phyloP scores from a whole-genome alignment of 2,329 filamentous ascomycete species.

The Cladosporium sp. region DNA sequence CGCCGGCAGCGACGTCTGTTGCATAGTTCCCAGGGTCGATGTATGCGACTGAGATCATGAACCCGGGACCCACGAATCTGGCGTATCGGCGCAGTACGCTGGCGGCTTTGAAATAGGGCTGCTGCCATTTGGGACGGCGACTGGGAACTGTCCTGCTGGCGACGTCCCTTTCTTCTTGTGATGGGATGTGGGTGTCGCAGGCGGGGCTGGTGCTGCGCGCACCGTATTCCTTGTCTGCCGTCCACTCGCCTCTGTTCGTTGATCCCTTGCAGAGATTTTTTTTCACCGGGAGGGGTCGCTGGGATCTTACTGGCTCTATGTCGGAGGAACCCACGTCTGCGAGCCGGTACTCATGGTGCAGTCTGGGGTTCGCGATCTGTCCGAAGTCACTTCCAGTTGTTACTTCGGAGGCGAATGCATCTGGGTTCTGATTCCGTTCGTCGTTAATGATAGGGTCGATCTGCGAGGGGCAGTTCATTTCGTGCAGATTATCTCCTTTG shows the following conservation, averaged over 20 bases:
- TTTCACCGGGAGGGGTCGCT: background rate
- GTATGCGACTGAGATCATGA: slow-evolving; percentile 51
- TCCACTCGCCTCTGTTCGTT: slow-evolving; percentile 14
- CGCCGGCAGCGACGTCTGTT: slow-evolving; percentile 63
- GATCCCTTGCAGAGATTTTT: slow-evolving; percentile 6
- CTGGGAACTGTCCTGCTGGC: too few species aligned
- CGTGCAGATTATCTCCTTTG: too few species aligned
- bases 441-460: slow-evolving; percentile 49
- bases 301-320: background rate
- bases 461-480: slow-evolving; percentile 61
- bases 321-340: slow-evolving; percentile 22
- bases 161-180: background rate
- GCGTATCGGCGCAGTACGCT: slow-evolving; percentile 41
- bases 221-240: background rate
- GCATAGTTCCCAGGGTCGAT: slow-evolving; percentile 58
- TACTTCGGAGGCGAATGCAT: slow-evolving; percentile 49
- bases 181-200: background rate
- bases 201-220: slow-evolving; percentile 11
- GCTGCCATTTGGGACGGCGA: background rate
- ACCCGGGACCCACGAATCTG: slow-evolving; percentile 59
- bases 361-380: slow-evolving; percentile 50
- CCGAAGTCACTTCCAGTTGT: slow-evolving; percentile 59
- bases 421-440: slow-evolving; percentile 58
- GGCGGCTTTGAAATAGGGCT: slow-evolving; percentile 1
- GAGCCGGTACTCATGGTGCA: slow-evolving; percentile 41